Base-by-base conservation (phyloP, 306 rosid species). In the Fragaria vesca region DNA sequence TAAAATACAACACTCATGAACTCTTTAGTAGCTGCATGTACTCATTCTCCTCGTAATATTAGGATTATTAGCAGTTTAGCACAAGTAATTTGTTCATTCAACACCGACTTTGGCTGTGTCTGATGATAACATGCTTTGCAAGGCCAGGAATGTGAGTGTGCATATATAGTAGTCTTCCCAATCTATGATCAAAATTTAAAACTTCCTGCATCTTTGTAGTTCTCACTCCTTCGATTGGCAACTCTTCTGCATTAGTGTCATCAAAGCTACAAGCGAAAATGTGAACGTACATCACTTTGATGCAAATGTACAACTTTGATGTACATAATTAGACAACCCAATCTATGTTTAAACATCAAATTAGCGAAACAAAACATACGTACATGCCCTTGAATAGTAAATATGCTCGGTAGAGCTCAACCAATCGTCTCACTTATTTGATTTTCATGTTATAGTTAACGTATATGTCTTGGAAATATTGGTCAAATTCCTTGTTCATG, bases 161-260 rank as follows among this genome's bases (percentile, higher is more conserved):
- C 82, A 85, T 45, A 85, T 45, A 69, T 83, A 26, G 51, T 83
- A 81, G 26, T 89, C 82, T 17, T 66, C 75, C 90, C 93, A 83
- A 16, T 87, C 81, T 55, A 87, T 79, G 45, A 34, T 87, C 87
- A 67, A 87, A 85, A 20, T 77, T 28, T 9, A 9, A 81, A 78
- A 4, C 5, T 51, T 0, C 5, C 77, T 54, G 15, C 58, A 17
- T 71, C 75, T 5, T 1, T 51, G 47, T 12, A 58, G 42, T 47
- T 40, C 45, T n/a, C 76, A 26, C 50, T 52, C 21, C 1, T 32
- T 13, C 24, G 30, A 28, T 28, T 28, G 73, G 7, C 21, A 89
- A 73, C 15, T 24, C 79, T 75, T 89, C 81, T 3, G 84, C 45
- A 74, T 87, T 80, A 2, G 71, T 63, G 73, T 87, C 91, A 11